Conservation (phyloP, 331 rosid species). For the Prunus yedoensis region DNA sequence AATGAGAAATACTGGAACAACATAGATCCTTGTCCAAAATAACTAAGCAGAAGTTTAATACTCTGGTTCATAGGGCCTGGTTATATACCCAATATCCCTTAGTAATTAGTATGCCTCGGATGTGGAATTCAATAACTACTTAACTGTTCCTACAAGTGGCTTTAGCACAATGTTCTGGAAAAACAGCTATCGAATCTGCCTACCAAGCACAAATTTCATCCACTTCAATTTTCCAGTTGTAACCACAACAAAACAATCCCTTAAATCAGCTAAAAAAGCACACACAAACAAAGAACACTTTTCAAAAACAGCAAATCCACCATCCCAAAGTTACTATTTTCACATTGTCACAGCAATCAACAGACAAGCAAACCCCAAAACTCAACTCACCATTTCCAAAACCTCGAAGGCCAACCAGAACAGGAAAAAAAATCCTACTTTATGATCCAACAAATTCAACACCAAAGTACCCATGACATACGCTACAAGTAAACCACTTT, state of each 20-base stretch:
- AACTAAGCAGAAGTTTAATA: neutral
- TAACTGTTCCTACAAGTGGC: slow-evolving; percentile 2
- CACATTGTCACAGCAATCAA: slow-evolving; percentile 34
- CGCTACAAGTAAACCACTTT: neutral
- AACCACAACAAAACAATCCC: slow-evolving; percentile 1
- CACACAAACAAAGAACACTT: neutral
- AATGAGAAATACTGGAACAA: neutral
- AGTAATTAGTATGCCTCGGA: neutral
- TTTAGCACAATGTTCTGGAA: neutral
- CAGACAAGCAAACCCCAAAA: slow-evolving; percentile 13
- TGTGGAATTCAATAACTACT: neutral
- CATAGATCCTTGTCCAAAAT: neutral
- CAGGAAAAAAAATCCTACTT: neutral
- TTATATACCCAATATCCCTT: neutral
- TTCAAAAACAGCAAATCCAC: neutral
- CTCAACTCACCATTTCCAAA: slow-evolving; percentile 7
- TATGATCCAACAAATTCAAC: slow-evolving; percentile 14
- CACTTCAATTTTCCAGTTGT: neutral
- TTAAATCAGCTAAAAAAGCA: neutral
- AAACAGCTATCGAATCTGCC: neutral
- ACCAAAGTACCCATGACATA: neutral
- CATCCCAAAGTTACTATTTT: slow-evolving; percentile 13
- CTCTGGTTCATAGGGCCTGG: neutral
- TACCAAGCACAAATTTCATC: neutral
- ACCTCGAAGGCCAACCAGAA: neutral